phyloP scores from a whole-genome alignment of 305 asterid species.

The Lippia alba region DNA sequence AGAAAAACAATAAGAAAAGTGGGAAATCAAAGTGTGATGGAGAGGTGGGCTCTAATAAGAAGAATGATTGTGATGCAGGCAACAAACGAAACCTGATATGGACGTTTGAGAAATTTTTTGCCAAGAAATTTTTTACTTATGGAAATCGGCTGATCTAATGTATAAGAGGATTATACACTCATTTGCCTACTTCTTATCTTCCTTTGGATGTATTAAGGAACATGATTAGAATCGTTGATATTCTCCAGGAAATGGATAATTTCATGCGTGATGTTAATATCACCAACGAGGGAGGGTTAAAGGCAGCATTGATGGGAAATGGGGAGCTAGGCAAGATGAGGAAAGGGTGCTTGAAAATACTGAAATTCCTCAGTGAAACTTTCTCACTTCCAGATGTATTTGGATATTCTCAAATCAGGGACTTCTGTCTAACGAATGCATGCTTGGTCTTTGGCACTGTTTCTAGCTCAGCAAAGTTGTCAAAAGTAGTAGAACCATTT shows the following conservation, averaged over 20 bases:
- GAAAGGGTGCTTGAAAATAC: slow-evolving; percentile 37
- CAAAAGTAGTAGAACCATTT: slow-evolving; percentile 37
- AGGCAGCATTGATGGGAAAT: slow-evolving; percentile 29
- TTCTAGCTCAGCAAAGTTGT: slow-evolving; percentile 60
- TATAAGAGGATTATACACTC: slow-evolving; percentile 54
- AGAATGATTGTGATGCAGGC: not conserved
- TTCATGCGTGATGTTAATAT: slow-evolving; percentile 20
- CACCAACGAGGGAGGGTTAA: slow-evolving; percentile 36
- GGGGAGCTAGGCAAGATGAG: slow-evolving; percentile 15
- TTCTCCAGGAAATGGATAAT: slow-evolving; percentile 39
- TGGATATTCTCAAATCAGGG: slow-evolving; percentile 20
- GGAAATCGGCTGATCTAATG: slow-evolving; percentile 36
- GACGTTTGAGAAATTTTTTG: slow-evolving; percentile 59
- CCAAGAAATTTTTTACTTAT: slow-evolving; percentile 29
- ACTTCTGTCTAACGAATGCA: slow-evolving; percentile 52
- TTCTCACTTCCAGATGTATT: slow-evolving; percentile 38
- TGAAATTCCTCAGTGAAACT: slow-evolving; percentile 35
- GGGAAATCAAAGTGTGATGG: slow-evolving; percentile 23
- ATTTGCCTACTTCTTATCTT: slow-evolving; percentile 62
- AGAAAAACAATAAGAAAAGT: slow-evolving; percentile 44
- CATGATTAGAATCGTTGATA: slow-evolving; percentile 38
- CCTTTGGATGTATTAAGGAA: slow-evolving; percentile 29
- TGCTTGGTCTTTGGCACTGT: slow-evolving; percentile 68
- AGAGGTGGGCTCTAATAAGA: not conserved
- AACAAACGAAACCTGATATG: not conserved